Percentiles rank a stretch among this genome's conserved stretches.
Conservation (phyloP, 176 grass and related monocot genomes). For the Zoysia pacifica region DNA sequence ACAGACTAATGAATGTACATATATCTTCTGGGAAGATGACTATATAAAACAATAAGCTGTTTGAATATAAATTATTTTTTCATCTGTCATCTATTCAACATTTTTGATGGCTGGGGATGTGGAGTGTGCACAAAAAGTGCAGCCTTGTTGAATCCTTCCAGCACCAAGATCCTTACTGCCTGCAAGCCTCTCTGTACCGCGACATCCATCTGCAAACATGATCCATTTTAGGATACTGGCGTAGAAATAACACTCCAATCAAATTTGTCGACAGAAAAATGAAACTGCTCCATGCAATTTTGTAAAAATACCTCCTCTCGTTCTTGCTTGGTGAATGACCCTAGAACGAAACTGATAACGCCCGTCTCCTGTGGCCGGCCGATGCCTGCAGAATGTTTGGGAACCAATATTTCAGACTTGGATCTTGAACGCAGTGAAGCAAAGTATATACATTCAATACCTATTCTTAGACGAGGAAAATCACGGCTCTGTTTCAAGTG, state of each 20-base stretch:
- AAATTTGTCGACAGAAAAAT: conserved; percentile 8
- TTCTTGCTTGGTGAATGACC: conserved; percentile 62
- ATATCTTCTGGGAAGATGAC: conserved; percentile 1
- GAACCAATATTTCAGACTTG: background rate
- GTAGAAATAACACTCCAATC: background rate
- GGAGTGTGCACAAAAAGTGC: conserved; percentile 66
- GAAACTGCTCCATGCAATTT: background rate
- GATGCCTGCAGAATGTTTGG: conserved; percentile 46
- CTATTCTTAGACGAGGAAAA: conserved; percentile 74
- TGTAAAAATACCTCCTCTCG: conserved; percentile 61
- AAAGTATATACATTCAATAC: conserved; percentile 13
- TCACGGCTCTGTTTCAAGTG: conserved; percentile 65
- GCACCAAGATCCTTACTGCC: conserved; percentile 61
- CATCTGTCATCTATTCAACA: conserved; percentile 48
- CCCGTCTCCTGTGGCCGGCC: conserved; percentile 68
- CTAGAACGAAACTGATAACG: conserved; percentile 62
- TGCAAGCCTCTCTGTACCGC: conserved; percentile 54
- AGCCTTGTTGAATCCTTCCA: conserved; percentile 75
- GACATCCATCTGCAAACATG: conserved; percentile 56
- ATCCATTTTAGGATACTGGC: background rate
- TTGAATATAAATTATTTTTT: background rate
- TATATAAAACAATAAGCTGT: background rate
- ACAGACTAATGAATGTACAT: background rate
- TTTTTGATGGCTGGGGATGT: conserved; percentile 44
- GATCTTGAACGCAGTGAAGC: background rate